A percentile compares a stretch with the other conserved stretches of the same genome.
These are phyloP conservation scores for Boletus rufocinnamomeus DNA, from an alignment of 768 basidiomycete genomes.

Conservation along the genomic window DNA sequence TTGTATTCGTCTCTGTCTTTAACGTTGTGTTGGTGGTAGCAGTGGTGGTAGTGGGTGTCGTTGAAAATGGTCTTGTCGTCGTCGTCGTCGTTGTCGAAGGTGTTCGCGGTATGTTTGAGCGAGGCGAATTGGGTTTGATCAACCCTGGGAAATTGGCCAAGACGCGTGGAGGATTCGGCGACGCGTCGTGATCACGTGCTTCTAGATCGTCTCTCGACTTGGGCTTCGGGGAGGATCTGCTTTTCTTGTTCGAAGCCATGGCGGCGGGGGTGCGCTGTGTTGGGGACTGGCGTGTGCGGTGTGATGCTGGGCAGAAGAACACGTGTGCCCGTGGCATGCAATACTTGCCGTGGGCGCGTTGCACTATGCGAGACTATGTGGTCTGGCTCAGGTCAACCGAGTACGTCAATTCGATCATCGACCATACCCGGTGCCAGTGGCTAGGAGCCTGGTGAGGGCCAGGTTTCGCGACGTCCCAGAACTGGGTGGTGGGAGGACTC, in stretches of 20 bases:
- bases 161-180: constrained; percentile 21
- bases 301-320: not conserved
- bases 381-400: constrained; percentile 17
- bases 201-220: not conserved
- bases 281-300: not conserved
- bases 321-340: not conserved
- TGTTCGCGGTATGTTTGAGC: not conserved
- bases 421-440: not conserved
- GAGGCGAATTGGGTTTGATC: constrained; percentile 20
- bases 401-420: constrained; percentile 16
- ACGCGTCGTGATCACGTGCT: constrained; percentile 35
- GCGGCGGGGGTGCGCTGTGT: not conserved
- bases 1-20: not conserved
- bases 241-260: constrained; percentile 14
- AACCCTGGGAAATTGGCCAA: constrained; percentile 34
- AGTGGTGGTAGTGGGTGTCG: not conserved
- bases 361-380: constrained; percentile 8
- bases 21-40: not conserved
- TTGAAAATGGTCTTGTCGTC: not conserved
- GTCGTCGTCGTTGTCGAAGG: constrained; percentile 7
- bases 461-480: not conserved
- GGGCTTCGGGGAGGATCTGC: not conserved
- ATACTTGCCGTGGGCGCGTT: not conserved
- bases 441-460: not conserved
- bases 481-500: not conserved